phyloP scores from a whole-genome alignment of 257 asterid species.

The Voacanga thouarsii region DNA sequence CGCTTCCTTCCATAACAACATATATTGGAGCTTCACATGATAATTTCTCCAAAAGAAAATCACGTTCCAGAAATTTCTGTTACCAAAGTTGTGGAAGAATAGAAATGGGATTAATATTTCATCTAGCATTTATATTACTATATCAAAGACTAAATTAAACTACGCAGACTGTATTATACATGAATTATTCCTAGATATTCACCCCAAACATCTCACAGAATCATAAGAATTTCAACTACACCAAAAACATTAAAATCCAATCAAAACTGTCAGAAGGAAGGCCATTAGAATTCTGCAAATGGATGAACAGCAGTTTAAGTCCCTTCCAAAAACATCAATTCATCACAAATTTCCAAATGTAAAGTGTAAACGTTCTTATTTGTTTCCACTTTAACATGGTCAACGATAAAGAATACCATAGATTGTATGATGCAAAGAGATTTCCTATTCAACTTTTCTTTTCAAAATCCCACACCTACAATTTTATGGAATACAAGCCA shows the following conservation, averaged over 20 bases:
- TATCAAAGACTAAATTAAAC: neutral
- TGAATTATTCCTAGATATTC: neutral
- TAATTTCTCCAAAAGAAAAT: slow-evolving; percentile 83
- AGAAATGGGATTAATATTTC: neutral
- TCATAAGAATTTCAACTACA: neutral
- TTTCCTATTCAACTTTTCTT: neutral
- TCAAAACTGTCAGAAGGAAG: neutral
- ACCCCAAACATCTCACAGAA: neutral
- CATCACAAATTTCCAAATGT: neutral
- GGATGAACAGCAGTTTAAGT: neutral
- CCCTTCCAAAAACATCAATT: neutral
- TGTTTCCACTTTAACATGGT: neutral
- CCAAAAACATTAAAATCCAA: neutral
- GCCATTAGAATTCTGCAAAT: neutral
- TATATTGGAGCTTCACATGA: slow-evolving; percentile 71
- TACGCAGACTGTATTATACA: neutral
- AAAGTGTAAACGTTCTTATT: neutral
- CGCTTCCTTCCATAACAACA: slow-evolving; percentile 84
- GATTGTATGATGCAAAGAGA: neutral
- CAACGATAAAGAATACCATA: neutral
- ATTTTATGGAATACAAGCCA: neutral
- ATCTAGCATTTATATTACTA: neutral
- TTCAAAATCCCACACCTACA: neutral
- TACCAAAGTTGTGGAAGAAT: slow-evolving; percentile 11
- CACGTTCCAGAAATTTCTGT: slow-evolving; percentile 87